Evolutionary conservation across 2,329 filamentous ascomycete species (phyloP).

Genomic region (Diaporthe sp.): DNA sequence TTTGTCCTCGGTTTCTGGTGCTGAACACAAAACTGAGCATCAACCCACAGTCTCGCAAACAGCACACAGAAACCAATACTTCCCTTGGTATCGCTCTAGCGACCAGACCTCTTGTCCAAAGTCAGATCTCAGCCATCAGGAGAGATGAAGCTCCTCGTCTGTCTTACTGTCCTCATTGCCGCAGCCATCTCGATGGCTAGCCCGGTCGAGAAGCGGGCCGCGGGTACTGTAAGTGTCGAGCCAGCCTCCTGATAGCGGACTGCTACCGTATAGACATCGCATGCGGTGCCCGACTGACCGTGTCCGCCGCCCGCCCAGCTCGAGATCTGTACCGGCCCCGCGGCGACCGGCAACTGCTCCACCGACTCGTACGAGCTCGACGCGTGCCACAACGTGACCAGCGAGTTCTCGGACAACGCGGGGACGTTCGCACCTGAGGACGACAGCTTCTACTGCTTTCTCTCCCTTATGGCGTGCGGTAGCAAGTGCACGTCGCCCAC

Average conservation of each 20-base stretch:
- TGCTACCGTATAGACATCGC: not conserved
- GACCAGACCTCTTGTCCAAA: not conserved
- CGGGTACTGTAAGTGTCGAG: constrained; percentile 60
- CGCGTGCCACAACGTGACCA: constrained; percentile 61
- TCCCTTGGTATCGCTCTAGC: not conserved
- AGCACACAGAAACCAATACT: not conserved
- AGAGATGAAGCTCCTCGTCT: constrained; percentile 37
- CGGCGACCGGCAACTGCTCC: constrained; percentile 63
- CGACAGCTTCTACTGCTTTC: constrained; percentile 64
- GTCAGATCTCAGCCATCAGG: not conserved
- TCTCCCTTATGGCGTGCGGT: constrained; percentile 57
- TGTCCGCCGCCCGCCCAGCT: constrained; percentile 51
- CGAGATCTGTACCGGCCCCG: constrained; percentile 64
- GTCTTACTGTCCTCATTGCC: constrained; percentile 33
- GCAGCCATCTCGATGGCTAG: constrained; percentile 38
- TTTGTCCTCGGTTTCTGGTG: not conserved
- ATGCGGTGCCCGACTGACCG: not conserved
- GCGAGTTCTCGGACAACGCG: constrained; percentile 57
- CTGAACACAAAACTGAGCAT: not conserved
- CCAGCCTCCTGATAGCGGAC: not conserved
- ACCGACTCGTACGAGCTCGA: constrained; percentile 59
- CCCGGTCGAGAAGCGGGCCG: constrained; percentile 56
- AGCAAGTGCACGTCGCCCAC: constrained; percentile 64
- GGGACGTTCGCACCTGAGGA: constrained; percentile 66
- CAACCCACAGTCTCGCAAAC: not conserved